Percentiles rank a stretch among this genome's conserved stretches.
Evolutionary conservation across 345 rosid species (phyloP).

Genomic region (Zanthoxylum bungeanum): DNA sequence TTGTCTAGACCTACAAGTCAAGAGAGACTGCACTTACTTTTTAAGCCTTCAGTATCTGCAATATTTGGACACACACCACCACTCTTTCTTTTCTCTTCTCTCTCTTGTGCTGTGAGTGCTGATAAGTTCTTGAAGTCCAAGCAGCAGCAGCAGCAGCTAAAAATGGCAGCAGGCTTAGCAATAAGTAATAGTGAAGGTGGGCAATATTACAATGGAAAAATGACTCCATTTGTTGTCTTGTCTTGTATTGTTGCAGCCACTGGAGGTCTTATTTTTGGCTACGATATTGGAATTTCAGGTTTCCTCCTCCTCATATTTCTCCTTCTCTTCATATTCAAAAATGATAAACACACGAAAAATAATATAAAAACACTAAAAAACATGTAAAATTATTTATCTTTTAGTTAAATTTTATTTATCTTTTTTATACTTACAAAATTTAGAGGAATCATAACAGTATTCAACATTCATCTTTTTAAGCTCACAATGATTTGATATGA

Average conservation of each 20-base stretch:
- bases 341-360: too few relatives aligned
- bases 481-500: too few relatives aligned
- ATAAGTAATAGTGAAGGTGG: slow-evolving; percentile 17
- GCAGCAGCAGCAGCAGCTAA: not conserved
- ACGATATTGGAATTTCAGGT: slow-evolving; percentile 86
- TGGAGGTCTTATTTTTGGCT: slow-evolving; percentile 89
- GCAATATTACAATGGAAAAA: slow-evolving; percentile 43
- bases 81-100: not conserved
- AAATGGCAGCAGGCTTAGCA: slow-evolving; percentile 46
- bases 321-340: too few relatives aligned
- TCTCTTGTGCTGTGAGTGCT: not conserved
- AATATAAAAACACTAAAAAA: too few relatives aligned
- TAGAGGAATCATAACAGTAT: too few relatives aligned
- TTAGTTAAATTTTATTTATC: too few relatives aligned
- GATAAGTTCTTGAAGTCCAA: slow-evolving; percentile 8
- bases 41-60: not conserved
- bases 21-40: not conserved
- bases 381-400: too few relatives aligned
- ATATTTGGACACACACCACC: not conserved
- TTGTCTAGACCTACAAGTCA: not conserved
- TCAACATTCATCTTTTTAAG: too few relatives aligned
- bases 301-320: not conserved
- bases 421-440: too few relatives aligned
- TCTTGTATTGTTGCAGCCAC: slow-evolving; percentile 86
- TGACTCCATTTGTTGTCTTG: slow-evolving; percentile 56